Evolutionary conservation across 306 rosid genomes (phyloP).

Genomic region (Lathyrus aphaca): DNA sequence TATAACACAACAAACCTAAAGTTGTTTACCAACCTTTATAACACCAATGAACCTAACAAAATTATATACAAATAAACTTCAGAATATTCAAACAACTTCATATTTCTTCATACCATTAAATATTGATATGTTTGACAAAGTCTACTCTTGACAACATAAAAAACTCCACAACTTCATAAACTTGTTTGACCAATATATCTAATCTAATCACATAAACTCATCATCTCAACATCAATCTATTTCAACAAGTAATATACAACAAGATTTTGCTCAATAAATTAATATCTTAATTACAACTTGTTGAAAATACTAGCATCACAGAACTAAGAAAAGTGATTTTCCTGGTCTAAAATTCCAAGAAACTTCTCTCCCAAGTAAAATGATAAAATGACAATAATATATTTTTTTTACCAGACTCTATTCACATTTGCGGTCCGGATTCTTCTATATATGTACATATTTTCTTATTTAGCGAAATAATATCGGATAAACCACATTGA

Average conservation of each 20-base stretch:
- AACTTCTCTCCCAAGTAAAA: constrained; percentile 39
- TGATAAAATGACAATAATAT: constrained; percentile 35
- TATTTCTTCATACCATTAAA: not conserved
- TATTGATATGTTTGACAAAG: constrained; percentile 13
- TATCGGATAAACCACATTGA: not conserved
- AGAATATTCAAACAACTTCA: not conserved
- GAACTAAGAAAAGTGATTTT: constrained; percentile 22
- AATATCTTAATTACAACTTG: constrained; percentile 5
- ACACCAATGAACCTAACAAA: not conserved
- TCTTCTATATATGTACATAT: constrained; percentile 70
- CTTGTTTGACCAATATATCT: constrained; percentile 18
- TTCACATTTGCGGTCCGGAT: constrained; percentile 66
- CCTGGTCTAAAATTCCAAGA: constrained; percentile 47
- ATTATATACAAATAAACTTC: not conserved
- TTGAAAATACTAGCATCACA: constrained; percentile 24
- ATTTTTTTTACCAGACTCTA: constrained; percentile 62
- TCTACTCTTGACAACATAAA: constrained; percentile 13
- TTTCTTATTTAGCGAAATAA: constrained; percentile 33
- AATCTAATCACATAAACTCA: constrained; percentile 20
- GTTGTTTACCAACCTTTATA: no score
- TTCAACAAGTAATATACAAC: constrained; percentile 31
- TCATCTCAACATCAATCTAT: constrained; percentile 15
- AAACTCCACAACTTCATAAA: not conserved
- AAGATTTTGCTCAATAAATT: constrained; percentile 7
- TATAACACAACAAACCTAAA: no score